A percentile compares a stretch with the other conserved stretches of the same genome.
These are phyloP conservation scores for Kickxella alabastrina DNA, from an alignment of 192 early-diverging fungal species.

Conservation along the genomic window DNA sequence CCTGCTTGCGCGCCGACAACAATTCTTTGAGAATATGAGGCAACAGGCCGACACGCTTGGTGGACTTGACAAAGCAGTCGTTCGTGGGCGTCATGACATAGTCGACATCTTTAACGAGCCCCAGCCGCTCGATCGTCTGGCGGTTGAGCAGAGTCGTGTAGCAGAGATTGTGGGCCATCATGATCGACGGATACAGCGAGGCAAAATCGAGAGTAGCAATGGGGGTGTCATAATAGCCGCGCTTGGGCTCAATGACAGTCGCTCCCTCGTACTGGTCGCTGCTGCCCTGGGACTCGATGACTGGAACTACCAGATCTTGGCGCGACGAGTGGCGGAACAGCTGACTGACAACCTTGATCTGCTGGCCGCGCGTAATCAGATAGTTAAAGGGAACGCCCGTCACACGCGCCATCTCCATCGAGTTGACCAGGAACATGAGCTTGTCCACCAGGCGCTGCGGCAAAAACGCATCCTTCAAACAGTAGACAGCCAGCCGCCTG, in stretches of 20 bases:
- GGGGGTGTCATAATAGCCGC: slow-evolving; percentile 91
- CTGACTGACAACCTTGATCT: slow-evolving; percentile 98
- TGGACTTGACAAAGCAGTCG: slow-evolving; percentile 82
- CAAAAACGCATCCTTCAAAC: slow-evolving; percentile 94
- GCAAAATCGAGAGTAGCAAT: slow-evolving; percentile 98
- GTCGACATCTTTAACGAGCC: slow-evolving; percentile 72
- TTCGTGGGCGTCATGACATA: slow-evolving; percentile 87
- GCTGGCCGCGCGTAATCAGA: slow-evolving; percentile 88
- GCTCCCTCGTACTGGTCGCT: slow-evolving; percentile 95
- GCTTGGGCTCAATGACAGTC: slow-evolving; percentile 90
- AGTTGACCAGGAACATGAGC: slow-evolving; percentile 94
- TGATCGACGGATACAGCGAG: slow-evolving; percentile 97
- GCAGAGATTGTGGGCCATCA: slow-evolving; percentile 99
- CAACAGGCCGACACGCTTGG: slow-evolving; percentile 74
- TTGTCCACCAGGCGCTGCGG: slow-evolving; percentile 95
- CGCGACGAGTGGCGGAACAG: slow-evolving; percentile 81
- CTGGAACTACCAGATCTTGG: slow-evolving; percentile 86
- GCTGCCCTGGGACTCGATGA: slow-evolving; percentile 71
- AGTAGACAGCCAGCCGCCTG: slow-evolving; percentile 91
- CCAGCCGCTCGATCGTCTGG: slow-evolving; percentile 56
- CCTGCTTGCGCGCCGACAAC: slow-evolving; percentile 84
- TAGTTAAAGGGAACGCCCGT: slow-evolving; percentile 96
- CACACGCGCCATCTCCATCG: slow-evolving; percentile 98
- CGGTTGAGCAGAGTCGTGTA: slow-evolving; percentile 81
- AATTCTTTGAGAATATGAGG: slow-evolving; percentile 88